Evolutionary conservation across 2,329 filamentous ascomycete genomes (phyloP).

Genomic region (Acephala macrosclerotiorum): DNA sequence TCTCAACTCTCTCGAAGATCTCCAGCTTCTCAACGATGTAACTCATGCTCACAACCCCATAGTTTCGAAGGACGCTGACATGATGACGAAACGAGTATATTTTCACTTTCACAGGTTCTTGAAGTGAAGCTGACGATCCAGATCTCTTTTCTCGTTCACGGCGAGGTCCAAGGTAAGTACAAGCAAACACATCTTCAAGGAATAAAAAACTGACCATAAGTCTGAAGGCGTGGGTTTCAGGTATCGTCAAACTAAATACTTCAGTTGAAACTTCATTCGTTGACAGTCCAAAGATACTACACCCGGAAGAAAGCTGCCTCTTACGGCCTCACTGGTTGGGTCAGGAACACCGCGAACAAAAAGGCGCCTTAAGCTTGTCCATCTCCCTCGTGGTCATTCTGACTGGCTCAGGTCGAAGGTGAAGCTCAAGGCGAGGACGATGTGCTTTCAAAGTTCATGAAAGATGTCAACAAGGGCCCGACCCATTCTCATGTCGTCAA

Average conservation of each 20-base stretch:
- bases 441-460: slow-evolving; percentile 72
- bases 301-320: slow-evolving; percentile 59
- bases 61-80: neutral
- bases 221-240: slow-evolving; percentile 34
- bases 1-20: too few species aligned
- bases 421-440: slow-evolving; percentile 82
- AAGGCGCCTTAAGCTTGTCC: slow-evolving; percentile 50
- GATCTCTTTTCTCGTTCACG: slow-evolving; percentile 71
- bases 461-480: slow-evolving; percentile 79
- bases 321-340: slow-evolving; percentile 65
- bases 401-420: slow-evolving; percentile 75
- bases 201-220: neutral
- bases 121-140: slow-evolving; percentile 40
- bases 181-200: neutral
- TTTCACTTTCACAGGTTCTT: neutral
- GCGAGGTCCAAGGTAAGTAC: slow-evolving; percentile 71
- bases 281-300: slow-evolving; percentile 55
- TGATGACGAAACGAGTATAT: slow-evolving; percentile 22
- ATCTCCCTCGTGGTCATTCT: neutral
- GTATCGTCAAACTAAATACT: slow-evolving; percentile 6
- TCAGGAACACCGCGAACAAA: slow-evolving; percentile 62
- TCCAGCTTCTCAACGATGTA: neutral
- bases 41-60: neutral
- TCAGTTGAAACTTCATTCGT: neutral
- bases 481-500: slow-evolving; percentile 74